Conservation (phyloP, 169 alveolate species). For the Plasmodium coatneyi region DNA sequence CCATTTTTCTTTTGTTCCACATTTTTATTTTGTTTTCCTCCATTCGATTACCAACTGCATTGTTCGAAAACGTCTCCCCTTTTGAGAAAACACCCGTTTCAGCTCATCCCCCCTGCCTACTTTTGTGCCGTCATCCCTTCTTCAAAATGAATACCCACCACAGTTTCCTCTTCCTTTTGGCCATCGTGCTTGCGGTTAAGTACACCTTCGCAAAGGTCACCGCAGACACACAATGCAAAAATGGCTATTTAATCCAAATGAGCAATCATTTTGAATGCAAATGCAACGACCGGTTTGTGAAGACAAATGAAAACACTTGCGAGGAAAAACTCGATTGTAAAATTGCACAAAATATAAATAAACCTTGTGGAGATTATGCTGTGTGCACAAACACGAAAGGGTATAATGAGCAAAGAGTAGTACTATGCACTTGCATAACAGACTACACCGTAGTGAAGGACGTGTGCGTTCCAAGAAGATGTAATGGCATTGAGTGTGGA, state of each 20-base stretch:
- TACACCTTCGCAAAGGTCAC: conserved; percentile 15
- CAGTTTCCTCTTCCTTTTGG: conserved; percentile 15
- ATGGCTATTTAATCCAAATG: conserved; percentile 41
- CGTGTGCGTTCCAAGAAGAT: neutral
- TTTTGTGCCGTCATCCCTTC: neutral
- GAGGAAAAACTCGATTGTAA: neutral
- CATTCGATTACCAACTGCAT: neutral
- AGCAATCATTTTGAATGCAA: conserved; percentile 34
- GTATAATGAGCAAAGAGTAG: neutral
- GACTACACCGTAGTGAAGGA: neutral
- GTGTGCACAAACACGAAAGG: neutral
- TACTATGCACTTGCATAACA: neutral
- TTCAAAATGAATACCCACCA: conserved; percentile 24
- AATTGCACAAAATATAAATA: neutral
- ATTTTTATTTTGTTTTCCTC: too few species aligned
- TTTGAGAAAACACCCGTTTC: neutral
- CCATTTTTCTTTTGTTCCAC: neutral
- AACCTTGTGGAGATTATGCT: conserved; percentile 35
- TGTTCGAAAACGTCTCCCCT: too few species aligned
- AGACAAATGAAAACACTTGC: conserved; percentile 4
- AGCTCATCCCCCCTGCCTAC: neutral
- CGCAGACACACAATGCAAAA: conserved; percentile 11
- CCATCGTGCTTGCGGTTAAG: conserved; percentile 2
- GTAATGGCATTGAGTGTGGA: neutral
- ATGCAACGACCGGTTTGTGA: conserved; percentile 20